Evolutionary conservation across 2,329 filamentous ascomycete species (phyloP).

Genomic region (Aspergillus proliferans): DNA sequence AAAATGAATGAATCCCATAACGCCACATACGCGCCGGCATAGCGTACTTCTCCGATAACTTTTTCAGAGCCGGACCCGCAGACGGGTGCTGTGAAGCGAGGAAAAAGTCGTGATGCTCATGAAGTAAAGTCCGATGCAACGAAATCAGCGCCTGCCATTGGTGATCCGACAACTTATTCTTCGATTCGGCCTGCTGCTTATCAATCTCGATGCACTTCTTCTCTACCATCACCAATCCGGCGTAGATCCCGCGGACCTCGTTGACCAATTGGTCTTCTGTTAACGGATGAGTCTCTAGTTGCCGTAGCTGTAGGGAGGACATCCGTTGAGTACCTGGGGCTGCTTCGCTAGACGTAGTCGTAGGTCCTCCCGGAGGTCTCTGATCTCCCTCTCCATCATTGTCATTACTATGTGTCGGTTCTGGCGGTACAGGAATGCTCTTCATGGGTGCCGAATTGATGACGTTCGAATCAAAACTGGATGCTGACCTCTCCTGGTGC

Average conservation of each 20-base stretch:
- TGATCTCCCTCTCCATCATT: too few relatives aligned
- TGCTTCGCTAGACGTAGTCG: slow-evolving; percentile 2
- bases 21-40: slow-evolving; percentile 96
- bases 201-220: slow-evolving; percentile 81
- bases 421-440: too few relatives aligned
- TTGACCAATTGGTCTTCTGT: slow-evolving; percentile 71
- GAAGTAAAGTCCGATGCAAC: slow-evolving; percentile 70
- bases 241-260: slow-evolving; percentile 62
- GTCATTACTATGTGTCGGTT: too few relatives aligned
- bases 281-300: slow-evolving; percentile 60
- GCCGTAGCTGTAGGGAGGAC: slow-evolving; percentile 43
- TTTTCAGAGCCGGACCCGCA: slow-evolving; percentile 60
- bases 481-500: too few relatives aligned
- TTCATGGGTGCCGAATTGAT: too few relatives aligned
- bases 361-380: neutral
- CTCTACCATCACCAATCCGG: slow-evolving; percentile 78
- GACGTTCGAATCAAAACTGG: too few relatives aligned
- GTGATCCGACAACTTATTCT: slow-evolving; percentile 52
- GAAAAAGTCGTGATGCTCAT: slow-evolving; percentile 83
- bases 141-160: slow-evolving; percentile 83
- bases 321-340: slow-evolving; percentile 20
- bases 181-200: slow-evolving; percentile 50
- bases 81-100: slow-evolving; percentile 80
- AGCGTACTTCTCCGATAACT: slow-evolving; percentile 70
- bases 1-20: slow-evolving; percentile 79